Evolutionary conservation across 2,329 filamentous ascomycete genomes (phyloP).

Genomic region (Colletotrichum orbiculare): DNA sequence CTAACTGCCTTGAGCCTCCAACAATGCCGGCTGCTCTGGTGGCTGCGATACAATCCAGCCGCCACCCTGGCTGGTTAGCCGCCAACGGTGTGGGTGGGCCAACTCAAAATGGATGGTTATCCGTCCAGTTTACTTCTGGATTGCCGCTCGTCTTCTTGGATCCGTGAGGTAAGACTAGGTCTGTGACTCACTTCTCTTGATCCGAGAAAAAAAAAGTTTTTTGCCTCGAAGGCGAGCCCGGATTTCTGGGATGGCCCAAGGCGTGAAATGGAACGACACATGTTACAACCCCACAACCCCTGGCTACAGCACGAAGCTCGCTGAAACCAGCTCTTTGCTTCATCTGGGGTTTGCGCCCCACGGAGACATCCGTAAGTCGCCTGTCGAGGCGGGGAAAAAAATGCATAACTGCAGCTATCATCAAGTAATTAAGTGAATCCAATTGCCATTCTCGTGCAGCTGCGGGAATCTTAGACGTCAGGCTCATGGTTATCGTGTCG

Average conservation of each 20-base stretch:
- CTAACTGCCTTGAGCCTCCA: too few relatives aligned
- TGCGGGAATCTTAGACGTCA: too few relatives aligned
- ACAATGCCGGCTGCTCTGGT: too few relatives aligned
- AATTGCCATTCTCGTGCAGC: too few relatives aligned
- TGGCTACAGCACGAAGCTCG: not conserved
- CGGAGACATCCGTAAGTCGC: too few relatives aligned
- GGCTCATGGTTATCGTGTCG: too few relatives aligned
- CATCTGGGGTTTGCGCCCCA: not conserved
- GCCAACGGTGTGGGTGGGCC: not conserved
- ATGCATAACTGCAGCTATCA: not conserved
- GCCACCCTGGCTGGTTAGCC: too few relatives aligned
- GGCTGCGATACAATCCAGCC: too few relatives aligned
- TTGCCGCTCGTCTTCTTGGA: not conserved
- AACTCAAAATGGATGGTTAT: not conserved
- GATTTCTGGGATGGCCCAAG: not conserved
- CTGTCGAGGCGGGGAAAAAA: not conserved
- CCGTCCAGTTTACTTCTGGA: not conserved
- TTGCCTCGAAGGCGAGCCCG: constrained; percentile 5
- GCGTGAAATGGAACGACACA: constrained; percentile 1
- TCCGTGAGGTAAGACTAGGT: not conserved
- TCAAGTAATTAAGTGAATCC: too few relatives aligned
- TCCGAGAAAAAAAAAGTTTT: not conserved
- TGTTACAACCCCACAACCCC: constrained; percentile 3
- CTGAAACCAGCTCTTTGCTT: constrained; percentile 6
- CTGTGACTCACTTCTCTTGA: not conserved